Evolutionary conservation across 495 filamentous ascomycete genomes (phyloP).

Genomic region (Tuber magnatum): DNA sequence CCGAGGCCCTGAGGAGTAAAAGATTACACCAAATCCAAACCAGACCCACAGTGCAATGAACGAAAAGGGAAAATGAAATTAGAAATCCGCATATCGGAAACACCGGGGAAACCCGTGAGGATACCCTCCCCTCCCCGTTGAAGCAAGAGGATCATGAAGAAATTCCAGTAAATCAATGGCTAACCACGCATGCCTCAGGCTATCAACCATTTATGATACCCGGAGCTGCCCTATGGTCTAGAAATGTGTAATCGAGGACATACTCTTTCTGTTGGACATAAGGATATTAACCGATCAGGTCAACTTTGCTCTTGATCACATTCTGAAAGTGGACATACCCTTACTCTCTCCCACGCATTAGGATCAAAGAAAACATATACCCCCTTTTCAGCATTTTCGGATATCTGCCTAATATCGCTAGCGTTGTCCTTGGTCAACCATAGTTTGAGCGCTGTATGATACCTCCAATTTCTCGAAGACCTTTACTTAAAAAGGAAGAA

Average conservation of each 20-base stretch:
- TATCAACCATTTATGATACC: slow-evolving; percentile 23
- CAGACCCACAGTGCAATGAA: background rate
- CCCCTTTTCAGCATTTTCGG: slow-evolving; percentile 57
- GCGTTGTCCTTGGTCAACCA: slow-evolving; percentile 65
- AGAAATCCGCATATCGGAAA: background rate
- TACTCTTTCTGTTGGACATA: slow-evolving; percentile 38
- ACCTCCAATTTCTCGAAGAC: slow-evolving; percentile 61
- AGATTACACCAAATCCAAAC: background rate
- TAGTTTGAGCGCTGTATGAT: slow-evolving; percentile 63
- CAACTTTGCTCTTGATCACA: slow-evolving; percentile 10
- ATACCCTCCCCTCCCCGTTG: background rate
- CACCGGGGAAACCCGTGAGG: background rate
- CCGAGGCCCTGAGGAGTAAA: background rate
- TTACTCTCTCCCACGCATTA: slow-evolving; percentile 58
- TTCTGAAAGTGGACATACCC: slow-evolving; percentile 48
- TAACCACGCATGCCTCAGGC: background rate
- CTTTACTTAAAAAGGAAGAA: slow-evolving; percentile 19
- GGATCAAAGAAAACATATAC: slow-evolving; percentile 68
- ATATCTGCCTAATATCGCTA: slow-evolving; percentile 50
- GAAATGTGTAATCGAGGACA: slow-evolving; percentile 38
- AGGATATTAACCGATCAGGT: background rate
- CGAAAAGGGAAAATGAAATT: background rate
- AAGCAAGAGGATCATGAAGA: background rate
- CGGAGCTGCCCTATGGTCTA: slow-evolving; percentile 36
- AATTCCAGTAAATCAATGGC: background rate